These are phyloP conservation scores for Neofusicoccum sp. DNA, from an alignment of 2,329 filamentous ascomycete genomes.

Conservation along the genomic window DNA sequence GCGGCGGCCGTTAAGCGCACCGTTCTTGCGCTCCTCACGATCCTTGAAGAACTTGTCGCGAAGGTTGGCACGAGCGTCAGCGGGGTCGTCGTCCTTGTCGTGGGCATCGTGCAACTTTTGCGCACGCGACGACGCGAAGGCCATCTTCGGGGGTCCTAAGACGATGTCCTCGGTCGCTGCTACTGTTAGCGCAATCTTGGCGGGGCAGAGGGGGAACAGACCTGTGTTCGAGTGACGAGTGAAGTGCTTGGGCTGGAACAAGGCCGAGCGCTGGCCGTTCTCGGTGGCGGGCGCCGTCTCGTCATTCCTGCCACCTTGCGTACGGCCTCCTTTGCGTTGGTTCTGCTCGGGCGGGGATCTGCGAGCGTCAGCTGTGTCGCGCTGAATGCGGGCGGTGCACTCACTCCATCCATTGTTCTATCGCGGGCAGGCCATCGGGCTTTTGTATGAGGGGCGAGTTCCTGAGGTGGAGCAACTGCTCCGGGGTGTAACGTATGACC, in stretches of 20 bases:
- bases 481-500: conserved; percentile 64
- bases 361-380: not conserved
- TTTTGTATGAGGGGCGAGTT: conserved; percentile 81
- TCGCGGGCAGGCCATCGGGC: conserved; percentile 74
- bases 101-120: conserved; percentile 43
- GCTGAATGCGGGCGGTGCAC: not conserved
- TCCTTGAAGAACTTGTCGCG: conserved; percentile 44
- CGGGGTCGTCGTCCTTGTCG: conserved; percentile 40
- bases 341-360: conserved; percentile 14
- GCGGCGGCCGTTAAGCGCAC: conserved; percentile 38
- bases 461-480: conserved; percentile 72
- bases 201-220: conserved; percentile 23
- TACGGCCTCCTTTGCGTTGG: conserved; percentile 33
- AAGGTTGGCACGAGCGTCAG: conserved; percentile 25
- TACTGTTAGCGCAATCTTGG: conserved; percentile 26
- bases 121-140: conserved; percentile 69
- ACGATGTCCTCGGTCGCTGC: conserved; percentile 75
- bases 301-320: conserved; percentile 22
- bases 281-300: conserved; percentile 18
- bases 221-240: conserved; percentile 50
- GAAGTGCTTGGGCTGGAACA: conserved; percentile 45
- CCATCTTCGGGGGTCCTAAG: conserved; percentile 78
- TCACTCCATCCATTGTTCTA: conserved; percentile 97
- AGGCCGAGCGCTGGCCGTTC: conserved; percentile 33
- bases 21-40: conserved; percentile 37